Evolutionary conservation across 768 basidiomycete species (phyloP).

Genomic region (Sutorius australiensis): DNA sequence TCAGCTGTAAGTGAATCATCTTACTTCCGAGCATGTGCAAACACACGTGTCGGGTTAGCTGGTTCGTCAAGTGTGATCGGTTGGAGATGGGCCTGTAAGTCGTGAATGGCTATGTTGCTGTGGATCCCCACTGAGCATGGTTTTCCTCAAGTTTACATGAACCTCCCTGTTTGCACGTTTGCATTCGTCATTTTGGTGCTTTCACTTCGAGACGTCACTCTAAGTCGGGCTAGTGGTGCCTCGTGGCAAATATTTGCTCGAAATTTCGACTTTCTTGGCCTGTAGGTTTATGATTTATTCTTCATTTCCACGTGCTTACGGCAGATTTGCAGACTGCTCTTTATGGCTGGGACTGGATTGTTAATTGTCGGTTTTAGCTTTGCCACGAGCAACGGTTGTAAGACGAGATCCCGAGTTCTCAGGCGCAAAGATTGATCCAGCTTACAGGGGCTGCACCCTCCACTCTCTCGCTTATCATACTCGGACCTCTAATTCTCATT

Average conservation of each 20-base stretch:
- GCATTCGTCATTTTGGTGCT: slow-evolving; percentile 54
- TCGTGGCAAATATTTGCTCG: slow-evolving; percentile 54
- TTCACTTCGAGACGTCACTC: slow-evolving; percentile 56
- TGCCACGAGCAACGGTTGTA: slow-evolving; percentile 66
- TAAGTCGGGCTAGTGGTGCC: slow-evolving; percentile 42
- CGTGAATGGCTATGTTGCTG: not conserved
- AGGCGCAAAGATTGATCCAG: slow-evolving; percentile 11
- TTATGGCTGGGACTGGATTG: slow-evolving; percentile 70
- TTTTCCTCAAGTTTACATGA: slow-evolving; percentile 64
- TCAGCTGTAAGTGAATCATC: slow-evolving; percentile 55
- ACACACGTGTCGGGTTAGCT: slow-evolving; percentile 26
- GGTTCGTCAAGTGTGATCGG: slow-evolving; percentile 35
- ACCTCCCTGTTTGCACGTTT: slow-evolving; percentile 67
- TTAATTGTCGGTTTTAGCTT: slow-evolving; percentile 81
- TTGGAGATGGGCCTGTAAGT: slow-evolving; percentile 88
- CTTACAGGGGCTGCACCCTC: slow-evolving; percentile 57
- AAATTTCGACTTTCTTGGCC: slow-evolving; percentile 73
- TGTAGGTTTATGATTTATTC: slow-evolving; percentile 47
- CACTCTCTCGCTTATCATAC: slow-evolving; percentile 56
- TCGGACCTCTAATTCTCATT: slow-evolving; percentile 53
- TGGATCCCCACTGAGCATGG: slow-evolving; percentile 16
- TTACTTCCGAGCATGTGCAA: slow-evolving; percentile 13
- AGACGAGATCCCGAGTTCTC: slow-evolving; percentile 24
- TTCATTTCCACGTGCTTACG: slow-evolving; percentile 18
- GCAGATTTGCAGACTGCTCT: slow-evolving; percentile 49